Conservation (phyloP, 2,329 filamentous ascomycete species). For the Arachnomyces sp. region DNA sequence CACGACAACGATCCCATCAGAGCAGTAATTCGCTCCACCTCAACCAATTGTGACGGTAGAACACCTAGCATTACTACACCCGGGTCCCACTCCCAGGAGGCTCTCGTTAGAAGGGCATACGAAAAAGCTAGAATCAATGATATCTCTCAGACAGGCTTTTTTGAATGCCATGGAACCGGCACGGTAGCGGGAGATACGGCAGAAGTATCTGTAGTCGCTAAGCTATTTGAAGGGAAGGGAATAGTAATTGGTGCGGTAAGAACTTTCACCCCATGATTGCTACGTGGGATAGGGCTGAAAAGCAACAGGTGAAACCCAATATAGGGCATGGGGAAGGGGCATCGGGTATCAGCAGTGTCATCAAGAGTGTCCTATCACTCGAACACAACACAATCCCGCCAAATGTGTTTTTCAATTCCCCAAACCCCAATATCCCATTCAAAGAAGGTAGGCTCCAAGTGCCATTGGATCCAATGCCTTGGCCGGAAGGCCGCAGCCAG, state of each 20-base stretch:
- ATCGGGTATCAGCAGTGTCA: background rate
- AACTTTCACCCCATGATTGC: no score
- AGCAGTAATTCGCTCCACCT: slow-evolving; percentile 25
- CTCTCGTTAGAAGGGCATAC: slow-evolving; percentile 27
- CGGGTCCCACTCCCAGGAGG: slow-evolving; percentile 15
- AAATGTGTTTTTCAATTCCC: background rate
- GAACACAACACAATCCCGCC: background rate
- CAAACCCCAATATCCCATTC: slow-evolving; percentile 1
- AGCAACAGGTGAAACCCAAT: no score
- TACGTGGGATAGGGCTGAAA: no score
- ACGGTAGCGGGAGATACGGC: slow-evolving; percentile 2
- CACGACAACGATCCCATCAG: slow-evolving; percentile 28
- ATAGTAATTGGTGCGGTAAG: no score
- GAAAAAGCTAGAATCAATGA: slow-evolving; percentile 17
- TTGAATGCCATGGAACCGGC: slow-evolving; percentile 8
- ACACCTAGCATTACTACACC: slow-evolving; percentile 16
- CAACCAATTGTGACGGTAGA: slow-evolving; percentile 23
- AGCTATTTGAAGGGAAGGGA: background rate
- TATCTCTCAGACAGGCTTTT: slow-evolving; percentile 1
- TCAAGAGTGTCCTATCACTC: background rate
- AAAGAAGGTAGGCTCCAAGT: background rate
- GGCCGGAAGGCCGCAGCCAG: background rate
- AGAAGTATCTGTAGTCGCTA: background rate
- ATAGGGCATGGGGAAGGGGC: background rate
- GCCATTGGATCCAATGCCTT: background rate